Percentiles rank a stretch among this genome's conserved stretches.
phyloP scores from a whole-genome alignment of 768 basidiomycete species.

The Russula sp. region DNA sequence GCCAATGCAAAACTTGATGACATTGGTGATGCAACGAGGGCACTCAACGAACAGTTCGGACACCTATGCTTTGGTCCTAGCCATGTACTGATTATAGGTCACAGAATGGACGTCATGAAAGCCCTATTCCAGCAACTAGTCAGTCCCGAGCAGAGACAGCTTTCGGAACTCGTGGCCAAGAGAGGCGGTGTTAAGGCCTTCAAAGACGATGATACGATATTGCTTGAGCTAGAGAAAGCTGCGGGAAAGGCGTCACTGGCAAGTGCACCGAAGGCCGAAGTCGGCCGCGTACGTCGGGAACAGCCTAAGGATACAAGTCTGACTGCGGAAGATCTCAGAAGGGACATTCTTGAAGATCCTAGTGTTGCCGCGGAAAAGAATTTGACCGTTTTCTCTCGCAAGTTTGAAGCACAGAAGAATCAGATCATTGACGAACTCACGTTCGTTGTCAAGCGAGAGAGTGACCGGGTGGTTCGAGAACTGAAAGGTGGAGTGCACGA shows the following conservation, averaged over 20 bases:
- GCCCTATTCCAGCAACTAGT: conserved; percentile 16
- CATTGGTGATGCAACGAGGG: conserved; percentile 3
- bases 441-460: conserved; percentile 19
- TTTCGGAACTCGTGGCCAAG: conserved; percentile 9
- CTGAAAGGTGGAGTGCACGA: conserved; percentile 25
- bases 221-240: conserved; percentile 21
- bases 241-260: not conserved
- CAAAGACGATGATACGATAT: conserved; percentile 18
- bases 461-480: conserved; percentile 15
- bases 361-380: conserved; percentile 22
- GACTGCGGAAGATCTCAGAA: conserved; percentile 1
- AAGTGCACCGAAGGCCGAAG: not conserved
- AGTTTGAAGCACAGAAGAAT: conserved; percentile 22
- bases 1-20: conserved; percentile 15
- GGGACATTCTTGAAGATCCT: conserved; percentile 24
- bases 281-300: not conserved
- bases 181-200: conserved; percentile 24
- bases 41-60: conserved; percentile 20
- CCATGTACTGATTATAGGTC: not conserved
- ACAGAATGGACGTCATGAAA: conserved; percentile 19
- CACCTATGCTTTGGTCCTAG: not conserved
- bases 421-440: conserved; percentile 18
- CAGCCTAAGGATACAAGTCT: not conserved
- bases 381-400: conserved; percentile 19
- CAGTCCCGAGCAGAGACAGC: conserved; percentile 15